Percentiles rank a stretch among this genome's conserved stretches.
These are phyloP conservation scores for Colletotrichum eleusines DNA, from an alignment of 2,329 filamentous ascomycete species.

Conservation along the genomic window DNA sequence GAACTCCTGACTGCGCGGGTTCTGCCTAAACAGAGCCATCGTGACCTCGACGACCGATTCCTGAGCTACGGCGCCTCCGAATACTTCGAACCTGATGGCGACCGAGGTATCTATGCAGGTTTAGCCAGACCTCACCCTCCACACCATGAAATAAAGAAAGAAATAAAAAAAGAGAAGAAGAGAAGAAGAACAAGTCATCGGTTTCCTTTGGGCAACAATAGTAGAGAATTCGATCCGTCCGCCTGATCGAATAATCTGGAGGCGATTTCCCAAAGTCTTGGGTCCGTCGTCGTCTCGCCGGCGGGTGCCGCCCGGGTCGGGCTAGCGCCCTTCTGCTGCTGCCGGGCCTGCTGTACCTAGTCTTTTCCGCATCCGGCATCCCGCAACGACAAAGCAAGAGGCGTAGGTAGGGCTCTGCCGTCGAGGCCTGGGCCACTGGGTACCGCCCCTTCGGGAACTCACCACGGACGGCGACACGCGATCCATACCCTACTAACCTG, in stretches of 20 bases:
- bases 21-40: not conserved
- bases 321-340: not conserved
- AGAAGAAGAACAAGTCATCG: not conserved
- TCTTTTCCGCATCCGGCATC: not conserved
- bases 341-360: not conserved
- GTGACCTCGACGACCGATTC: not conserved
- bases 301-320: conserved; percentile 14
- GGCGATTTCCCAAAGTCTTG: conserved; percentile 1
- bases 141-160: not conserved
- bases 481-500: not conserved
- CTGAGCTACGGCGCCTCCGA: not conserved
- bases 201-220: too few relatives aligned
- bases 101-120: not conserved
- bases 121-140: not conserved
- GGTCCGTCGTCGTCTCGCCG: conserved; percentile 30
- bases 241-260: not conserved
- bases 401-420: not conserved
- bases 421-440: conserved; percentile 12
- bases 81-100: not conserved
- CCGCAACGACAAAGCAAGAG: not conserved
- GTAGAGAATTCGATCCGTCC: not conserved
- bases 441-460: not conserved
- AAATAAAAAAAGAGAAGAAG: not conserved
- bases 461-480: conserved; percentile 9
- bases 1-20: not conserved